These are phyloP conservation scores for Melaleuca alternifolia DNA, from an alignment of 345 rosid genomes.

Conservation along the genomic window DNA sequence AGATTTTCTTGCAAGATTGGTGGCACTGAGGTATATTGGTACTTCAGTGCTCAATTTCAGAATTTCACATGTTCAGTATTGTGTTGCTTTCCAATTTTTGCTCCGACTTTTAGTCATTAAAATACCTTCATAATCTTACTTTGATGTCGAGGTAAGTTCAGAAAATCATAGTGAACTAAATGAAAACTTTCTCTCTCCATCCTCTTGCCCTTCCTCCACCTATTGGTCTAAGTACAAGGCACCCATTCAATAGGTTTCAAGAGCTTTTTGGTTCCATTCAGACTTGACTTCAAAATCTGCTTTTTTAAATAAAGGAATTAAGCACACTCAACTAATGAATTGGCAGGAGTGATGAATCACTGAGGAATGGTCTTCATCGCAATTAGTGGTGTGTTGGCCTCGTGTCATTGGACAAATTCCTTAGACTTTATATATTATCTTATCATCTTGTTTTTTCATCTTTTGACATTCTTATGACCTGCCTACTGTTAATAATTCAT, in stretches of 20 bases:
- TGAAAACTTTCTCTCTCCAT: background rate
- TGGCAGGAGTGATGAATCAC: background rate
- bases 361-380: background rate
- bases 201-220: background rate
- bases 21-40: constrained; percentile 50
- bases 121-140: background rate
- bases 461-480: background rate
- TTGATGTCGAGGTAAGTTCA: background rate
- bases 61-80: background rate
- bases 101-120: background rate
- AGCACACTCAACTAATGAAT: background rate
- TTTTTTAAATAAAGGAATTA: background rate
- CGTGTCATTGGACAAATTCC: background rate
- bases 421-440: background rate
- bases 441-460: background rate
- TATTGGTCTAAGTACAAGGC: background rate
- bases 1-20: constrained; percentile 65
- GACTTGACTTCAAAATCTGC: background rate
- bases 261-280: background rate
- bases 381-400: background rate
- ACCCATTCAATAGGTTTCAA: background rate
- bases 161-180: background rate
- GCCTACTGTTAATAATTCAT: background rate
- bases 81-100: background rate
- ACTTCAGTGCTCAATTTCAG: background rate